A percentile compares a stretch with the other conserved stretches of the same genome.
Evolutionary conservation across 2,329 filamentous ascomycete genomes (phyloP).

Genomic region (Fusarium camptoceras): DNA sequence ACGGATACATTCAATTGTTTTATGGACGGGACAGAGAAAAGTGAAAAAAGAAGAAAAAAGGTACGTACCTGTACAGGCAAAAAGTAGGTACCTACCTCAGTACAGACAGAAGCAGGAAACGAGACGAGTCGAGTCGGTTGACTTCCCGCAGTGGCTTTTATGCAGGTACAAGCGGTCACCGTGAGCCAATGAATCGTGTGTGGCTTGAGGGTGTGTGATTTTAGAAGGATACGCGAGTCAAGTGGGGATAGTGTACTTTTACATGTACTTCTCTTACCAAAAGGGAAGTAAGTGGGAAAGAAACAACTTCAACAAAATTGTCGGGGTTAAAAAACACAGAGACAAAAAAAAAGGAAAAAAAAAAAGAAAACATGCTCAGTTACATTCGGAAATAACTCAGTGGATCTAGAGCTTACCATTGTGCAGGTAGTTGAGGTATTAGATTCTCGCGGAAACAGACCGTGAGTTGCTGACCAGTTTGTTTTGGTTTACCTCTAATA

Average conservation of each 20-base stretch:
- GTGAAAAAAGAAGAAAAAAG: background rate
- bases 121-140: conserved; percentile 33
- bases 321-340: background rate
- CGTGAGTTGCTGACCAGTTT: conserved; percentile 1
- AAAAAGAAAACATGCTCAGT: conserved; percentile 22
- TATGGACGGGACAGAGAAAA: background rate
- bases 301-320: conserved; percentile 3
- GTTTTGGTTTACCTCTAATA: background rate
- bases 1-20: background rate
- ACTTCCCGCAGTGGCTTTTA: conserved; percentile 40
- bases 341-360: background rate
- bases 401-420: background rate
- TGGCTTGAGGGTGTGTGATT: conserved; percentile 30
- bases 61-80: conserved; percentile 16
- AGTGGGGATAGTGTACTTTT: conserved; percentile 2
- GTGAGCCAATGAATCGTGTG: conserved; percentile 21
- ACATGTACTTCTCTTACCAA: background rate
- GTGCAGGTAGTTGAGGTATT: background rate
- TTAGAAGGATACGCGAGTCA: conserved; percentile 8
- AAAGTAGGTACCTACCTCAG: too few species aligned
- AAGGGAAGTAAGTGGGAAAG: background rate
- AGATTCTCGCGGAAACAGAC: background rate
- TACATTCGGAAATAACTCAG: conserved; percentile 21
- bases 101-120: conserved; percentile 3
- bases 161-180: conserved; percentile 33